Evolutionary conservation across 257 asterid species (phyloP).

Genomic region (Gentiana dahurica): DNA sequence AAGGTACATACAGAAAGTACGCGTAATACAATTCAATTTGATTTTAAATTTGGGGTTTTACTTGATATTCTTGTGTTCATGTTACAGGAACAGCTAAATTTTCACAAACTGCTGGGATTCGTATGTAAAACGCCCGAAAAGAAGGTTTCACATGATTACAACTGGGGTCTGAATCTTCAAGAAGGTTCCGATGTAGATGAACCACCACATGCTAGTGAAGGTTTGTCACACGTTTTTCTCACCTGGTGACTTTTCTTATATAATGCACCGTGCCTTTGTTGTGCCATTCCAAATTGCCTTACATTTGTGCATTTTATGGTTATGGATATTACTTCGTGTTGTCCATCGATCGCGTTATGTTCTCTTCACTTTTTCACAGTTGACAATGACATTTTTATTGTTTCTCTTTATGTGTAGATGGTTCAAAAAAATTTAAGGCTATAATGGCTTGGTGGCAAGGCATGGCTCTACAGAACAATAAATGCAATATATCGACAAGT

Average conservation of each 20-base stretch:
- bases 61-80: constrained; percentile 11
- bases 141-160: constrained; percentile 31
- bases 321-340: no score
- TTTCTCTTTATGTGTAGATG: constrained; percentile 30
- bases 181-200: constrained; percentile 12
- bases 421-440: constrained; percentile 61
- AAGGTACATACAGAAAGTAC: constrained; percentile 35
- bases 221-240: constrained; percentile 19
- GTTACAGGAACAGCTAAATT: constrained; percentile 75
- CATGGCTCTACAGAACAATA: constrained; percentile 86
- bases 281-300: no score
- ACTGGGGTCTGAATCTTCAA: constrained; percentile 20
- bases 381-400: background rate
- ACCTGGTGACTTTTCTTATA: background rate
- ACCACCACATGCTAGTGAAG: constrained; percentile 33
- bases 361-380: no score
- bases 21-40: background rate
- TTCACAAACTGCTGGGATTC: constrained; percentile 79
- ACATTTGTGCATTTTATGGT: no score
- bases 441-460: constrained; percentile 99
- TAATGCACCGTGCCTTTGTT: background rate
- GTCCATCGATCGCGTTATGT: no score
- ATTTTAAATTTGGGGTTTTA: constrained; percentile 10
- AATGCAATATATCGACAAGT: constrained; percentile 29
- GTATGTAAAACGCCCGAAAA: constrained; percentile 47